Base-by-base conservation (phyloP, 108 stramenopile genomes). In the Skeletonema marinoi region DNA sequence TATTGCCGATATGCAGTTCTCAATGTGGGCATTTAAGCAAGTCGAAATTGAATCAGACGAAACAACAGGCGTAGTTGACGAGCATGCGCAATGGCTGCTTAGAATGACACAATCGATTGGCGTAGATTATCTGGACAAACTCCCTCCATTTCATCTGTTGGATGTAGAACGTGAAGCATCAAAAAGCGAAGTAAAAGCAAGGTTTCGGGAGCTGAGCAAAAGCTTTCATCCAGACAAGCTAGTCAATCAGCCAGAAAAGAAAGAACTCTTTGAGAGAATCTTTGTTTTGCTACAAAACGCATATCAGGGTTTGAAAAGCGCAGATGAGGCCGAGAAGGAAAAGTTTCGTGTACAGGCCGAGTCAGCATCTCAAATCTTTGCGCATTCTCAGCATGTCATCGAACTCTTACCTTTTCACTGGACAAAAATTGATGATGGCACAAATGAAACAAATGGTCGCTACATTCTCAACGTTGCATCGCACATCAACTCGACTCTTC, bases 381-480 rank as follows among this genome's bases (percentile, higher is more conserved):
- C 82, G 29, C 74, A 78, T 59, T 79, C 78, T 21, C 77, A 79
- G 41, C 42, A 73, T 65, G 56, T 83, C 13, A 74, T 83, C 2
- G 82, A 83, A 38, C 69, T 83, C 2, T 56, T 83, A 9, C 82
- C 82, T 6, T 64, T 75, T 68, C 78, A 83, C 38, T 83, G 82
- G 82, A 70, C 73, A 13, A 83, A 83, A 48, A 17, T 78, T 42
- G 51, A 61, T 51, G 66, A 67, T 48, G 66, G 6, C 48, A 29
- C 36, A 25, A 71, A 73, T 19, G 35, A 25, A 10, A 48, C 58
- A 0, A 60, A 33, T 5, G 42, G 56, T 41, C 68, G 72, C 10
- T 83, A 79, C 56, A 68, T 79, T 66, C 77, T 83, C 54, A 83
- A 83, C 60, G 82, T 68, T n/a, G 74, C 82, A 13, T 78, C 82